Evolutionary conservation across 1,139 yeast species (phyloP).

Genomic region (Meyerozyma athensensis): DNA sequence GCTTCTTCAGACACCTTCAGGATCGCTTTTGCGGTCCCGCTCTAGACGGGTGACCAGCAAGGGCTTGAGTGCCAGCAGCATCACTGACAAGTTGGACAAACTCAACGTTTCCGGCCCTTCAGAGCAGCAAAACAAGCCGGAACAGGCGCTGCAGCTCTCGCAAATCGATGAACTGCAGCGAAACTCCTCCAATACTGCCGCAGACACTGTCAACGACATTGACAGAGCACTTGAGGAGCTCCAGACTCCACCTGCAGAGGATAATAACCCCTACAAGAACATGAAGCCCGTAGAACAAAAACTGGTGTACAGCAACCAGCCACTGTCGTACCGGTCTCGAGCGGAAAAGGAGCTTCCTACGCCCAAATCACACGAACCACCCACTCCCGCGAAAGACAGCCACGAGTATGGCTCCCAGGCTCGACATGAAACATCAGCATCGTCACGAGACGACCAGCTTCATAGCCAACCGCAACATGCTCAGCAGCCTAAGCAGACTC

Average conservation of each 20-base stretch:
- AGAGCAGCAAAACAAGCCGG: slow-evolving; percentile 2
- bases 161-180: slow-evolving; percentile 1
- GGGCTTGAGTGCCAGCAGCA: slow-evolving; percentile 11
- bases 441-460: too few relatives aligned
- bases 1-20: slow-evolving; percentile 18
- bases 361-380: neutral
- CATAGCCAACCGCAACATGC: too few relatives aligned
- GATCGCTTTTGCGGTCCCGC: slow-evolving; percentile 12
- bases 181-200: slow-evolving; percentile 21
- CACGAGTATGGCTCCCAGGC: too few relatives aligned
- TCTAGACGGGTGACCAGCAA: slow-evolving; percentile 12
- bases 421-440: too few relatives aligned
- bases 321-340: neutral
- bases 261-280: neutral
- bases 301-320: neutral
- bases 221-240: slow-evolving; percentile 81
- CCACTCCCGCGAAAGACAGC: neutral
- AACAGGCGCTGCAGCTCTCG: neutral
- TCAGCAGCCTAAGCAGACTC: too few relatives aligned
- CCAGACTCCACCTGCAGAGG: slow-evolving; percentile 15
- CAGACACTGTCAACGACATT: slow-evolving; percentile 69
- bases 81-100: slow-evolving; percentile 18
- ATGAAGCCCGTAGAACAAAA: neutral
- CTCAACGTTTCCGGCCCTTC: slow-evolving; percentile 9
- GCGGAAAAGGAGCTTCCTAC: neutral